Conservation (phyloP, 2,329 filamentous ascomycete species). For the Apiospora sp. region DNA sequence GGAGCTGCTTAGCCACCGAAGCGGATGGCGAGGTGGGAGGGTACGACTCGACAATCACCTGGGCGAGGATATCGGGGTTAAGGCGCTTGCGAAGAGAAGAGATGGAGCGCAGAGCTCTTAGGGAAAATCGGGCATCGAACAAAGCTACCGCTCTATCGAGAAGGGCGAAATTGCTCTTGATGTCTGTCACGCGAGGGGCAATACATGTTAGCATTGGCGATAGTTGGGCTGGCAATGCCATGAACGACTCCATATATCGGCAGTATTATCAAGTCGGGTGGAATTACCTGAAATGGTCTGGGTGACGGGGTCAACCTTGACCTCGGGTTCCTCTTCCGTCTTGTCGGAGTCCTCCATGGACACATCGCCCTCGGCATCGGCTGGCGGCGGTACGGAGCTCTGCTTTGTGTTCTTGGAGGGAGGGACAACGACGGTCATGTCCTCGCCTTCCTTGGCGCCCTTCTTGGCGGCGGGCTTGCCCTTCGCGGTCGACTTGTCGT, state of each 20-base stretch:
- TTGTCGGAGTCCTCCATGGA: conserved; percentile 71
- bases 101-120: conserved; percentile 92
- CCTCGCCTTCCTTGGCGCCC: conserved; percentile 70
- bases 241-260: neutral
- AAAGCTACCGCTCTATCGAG: conserved; percentile 90
- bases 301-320: conserved; percentile 66
- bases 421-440: conserved; percentile 84
- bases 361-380: conserved; percentile 74
- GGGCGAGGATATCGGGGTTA: conserved; percentile 80
- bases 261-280: neutral
- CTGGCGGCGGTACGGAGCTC: conserved; percentile 61
- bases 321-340: conserved; percentile 53
- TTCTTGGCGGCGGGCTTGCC: conserved; percentile 65
- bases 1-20: conserved; percentile 72
- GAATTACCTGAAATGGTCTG: conserved; percentile 67
- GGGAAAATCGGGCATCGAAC: conserved; percentile 94
- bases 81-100: conserved; percentile 94
- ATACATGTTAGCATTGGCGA: neutral
- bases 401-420: conserved; percentile 71
- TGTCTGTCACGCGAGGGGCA: conserved; percentile 65
- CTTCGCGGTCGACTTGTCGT: conserved; percentile 67
- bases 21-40: conserved; percentile 67
- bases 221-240: neutral
- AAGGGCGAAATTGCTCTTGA: conserved; percentile 91
- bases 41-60: conserved; percentile 84